Percentiles rank a stretch among this genome's conserved stretches.
phyloP scores from a whole-genome alignment of 2,329 filamentous ascomycete species.

The Xylariales sp. region DNA sequence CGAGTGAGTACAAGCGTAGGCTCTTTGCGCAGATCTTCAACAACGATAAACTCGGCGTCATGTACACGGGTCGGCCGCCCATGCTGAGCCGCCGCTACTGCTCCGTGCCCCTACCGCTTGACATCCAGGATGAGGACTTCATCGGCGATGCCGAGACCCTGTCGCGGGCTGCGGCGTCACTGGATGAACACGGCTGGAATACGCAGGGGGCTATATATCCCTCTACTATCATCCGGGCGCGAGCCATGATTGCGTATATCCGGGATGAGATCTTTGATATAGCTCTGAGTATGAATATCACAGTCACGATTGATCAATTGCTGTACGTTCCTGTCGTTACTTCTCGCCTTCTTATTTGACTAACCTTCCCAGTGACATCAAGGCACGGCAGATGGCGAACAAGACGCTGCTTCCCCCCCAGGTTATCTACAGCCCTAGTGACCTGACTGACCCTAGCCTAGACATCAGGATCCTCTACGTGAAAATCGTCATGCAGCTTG shows the following conservation, averaged over 20 bases:
- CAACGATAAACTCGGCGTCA: constrained; percentile 45
- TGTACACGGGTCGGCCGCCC: constrained; percentile 52
- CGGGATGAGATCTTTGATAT: constrained; percentile 55
- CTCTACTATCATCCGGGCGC: constrained; percentile 40
- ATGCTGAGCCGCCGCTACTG: constrained; percentile 48
- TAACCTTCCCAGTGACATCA: constrained; percentile 21
- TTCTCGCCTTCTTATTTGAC: background rate
- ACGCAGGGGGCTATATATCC: constrained; percentile 35
- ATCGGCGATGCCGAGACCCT: constrained; percentile 38
- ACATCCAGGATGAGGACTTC: constrained; percentile 45
- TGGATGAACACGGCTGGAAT: constrained; percentile 51
- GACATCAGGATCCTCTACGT: constrained; percentile 31
- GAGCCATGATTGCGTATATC: constrained; percentile 40
- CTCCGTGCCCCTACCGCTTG: constrained; percentile 48
- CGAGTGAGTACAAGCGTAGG: constrained; percentile 29
- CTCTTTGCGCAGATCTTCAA: constrained; percentile 32
- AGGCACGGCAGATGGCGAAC: constrained; percentile 21
- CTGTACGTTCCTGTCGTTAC: background rate
- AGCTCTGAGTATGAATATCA: constrained; percentile 20
- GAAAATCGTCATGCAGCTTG: constrained; percentile 38
- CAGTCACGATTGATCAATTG: background rate
- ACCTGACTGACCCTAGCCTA: constrained; percentile 24
- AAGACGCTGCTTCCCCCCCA: constrained; percentile 26
- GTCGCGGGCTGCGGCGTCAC: constrained; percentile 24
- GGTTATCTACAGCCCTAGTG: constrained; percentile 29